A percentile compares a stretch with the other conserved stretches of the same genome.
Evolutionary conservation across 1,284 basidiomycete genomes (phyloP).

Genomic region (Boletellus deceptivus): DNA sequence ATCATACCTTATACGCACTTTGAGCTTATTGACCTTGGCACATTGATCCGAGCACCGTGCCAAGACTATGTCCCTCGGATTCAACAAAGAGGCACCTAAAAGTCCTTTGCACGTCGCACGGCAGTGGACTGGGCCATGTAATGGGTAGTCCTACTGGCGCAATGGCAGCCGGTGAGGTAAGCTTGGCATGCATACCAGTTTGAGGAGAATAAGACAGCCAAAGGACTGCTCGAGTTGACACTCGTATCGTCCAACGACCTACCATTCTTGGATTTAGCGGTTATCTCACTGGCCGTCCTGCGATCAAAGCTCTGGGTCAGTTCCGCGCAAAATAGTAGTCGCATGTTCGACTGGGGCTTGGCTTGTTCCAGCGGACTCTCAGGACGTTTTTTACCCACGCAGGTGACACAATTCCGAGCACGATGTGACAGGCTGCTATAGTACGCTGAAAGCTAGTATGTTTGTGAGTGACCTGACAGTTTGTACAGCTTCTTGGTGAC

Average conservation of each 20-base stretch:
- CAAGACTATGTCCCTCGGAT: background rate
- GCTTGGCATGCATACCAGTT: background rate
- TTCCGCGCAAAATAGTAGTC: too few species aligned
- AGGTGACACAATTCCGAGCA: background rate
- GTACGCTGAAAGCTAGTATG: background rate
- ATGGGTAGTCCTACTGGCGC: background rate
- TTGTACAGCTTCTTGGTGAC: background rate
- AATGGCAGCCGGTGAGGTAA: slow-evolving; percentile 9
- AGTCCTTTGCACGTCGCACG: background rate
- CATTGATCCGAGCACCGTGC: slow-evolving; percentile 19
- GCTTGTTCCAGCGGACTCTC: too few species aligned
- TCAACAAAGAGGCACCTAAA: background rate
- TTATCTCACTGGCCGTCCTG: too few species aligned
- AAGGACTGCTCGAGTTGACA: background rate
- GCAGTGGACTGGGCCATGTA: background rate
- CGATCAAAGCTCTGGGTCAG: too few species aligned
- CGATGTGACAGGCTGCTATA: too few species aligned
- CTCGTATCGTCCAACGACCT: background rate
- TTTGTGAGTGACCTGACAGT: too few species aligned
- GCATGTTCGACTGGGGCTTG: background rate
- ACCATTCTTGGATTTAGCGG: too few species aligned
- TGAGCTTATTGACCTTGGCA: slow-evolving; percentile 24
- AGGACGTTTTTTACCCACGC: background rate
- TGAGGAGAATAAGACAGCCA: background rate
- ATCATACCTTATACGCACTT: slow-evolving; percentile 13